Evolutionary conservation across 1,284 basidiomycete genomes (phyloP).

Genomic region (Pseudozyma hubeiensis): DNA sequence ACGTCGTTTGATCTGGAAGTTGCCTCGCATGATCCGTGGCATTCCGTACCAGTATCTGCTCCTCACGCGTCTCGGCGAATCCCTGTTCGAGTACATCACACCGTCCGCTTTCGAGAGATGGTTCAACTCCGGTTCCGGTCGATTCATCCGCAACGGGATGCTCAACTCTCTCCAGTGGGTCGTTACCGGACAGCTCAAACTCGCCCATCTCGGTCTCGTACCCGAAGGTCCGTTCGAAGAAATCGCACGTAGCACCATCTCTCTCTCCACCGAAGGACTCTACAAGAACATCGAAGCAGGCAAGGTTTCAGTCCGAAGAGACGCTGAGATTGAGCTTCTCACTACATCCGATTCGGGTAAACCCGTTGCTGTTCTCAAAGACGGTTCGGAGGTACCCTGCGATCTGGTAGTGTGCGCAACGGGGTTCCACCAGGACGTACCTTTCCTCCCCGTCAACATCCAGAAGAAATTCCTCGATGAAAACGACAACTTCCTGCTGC

Average conservation of each 20-base stretch:
- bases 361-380: conserved; percentile 28
- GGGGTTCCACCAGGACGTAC: conserved; percentile 55
- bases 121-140: conserved; percentile 36
- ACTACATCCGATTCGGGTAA: conserved; percentile 9
- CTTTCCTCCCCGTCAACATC: conserved; percentile 43
- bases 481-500: conserved; percentile 55
- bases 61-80: conserved; percentile 55
- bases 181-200: conserved; percentile 47
- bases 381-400: conserved; percentile 39
- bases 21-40: conserved; percentile 51
- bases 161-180: conserved; percentile 48
- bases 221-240: conserved; percentile 55
- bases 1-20: conserved; percentile 59
- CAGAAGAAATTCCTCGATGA: conserved; percentile 52
- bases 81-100: conserved; percentile 56
- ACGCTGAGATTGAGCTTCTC: conserved; percentile 31
- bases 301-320: conserved; percentile 27
- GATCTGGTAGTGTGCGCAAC: conserved; percentile 56
- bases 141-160: conserved; percentile 52
- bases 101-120: conserved; percentile 46
- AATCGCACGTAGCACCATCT: conserved; percentile 57
- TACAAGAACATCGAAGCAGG: conserved; percentile 50
- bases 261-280: conserved; percentile 55
- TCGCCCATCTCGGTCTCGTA: conserved; percentile 38
- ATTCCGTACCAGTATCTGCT: conserved; percentile 59